Evolutionary conservation across 2,329 filamentous ascomycete species (phyloP).

Genomic region (Lojkania enalia): DNA sequence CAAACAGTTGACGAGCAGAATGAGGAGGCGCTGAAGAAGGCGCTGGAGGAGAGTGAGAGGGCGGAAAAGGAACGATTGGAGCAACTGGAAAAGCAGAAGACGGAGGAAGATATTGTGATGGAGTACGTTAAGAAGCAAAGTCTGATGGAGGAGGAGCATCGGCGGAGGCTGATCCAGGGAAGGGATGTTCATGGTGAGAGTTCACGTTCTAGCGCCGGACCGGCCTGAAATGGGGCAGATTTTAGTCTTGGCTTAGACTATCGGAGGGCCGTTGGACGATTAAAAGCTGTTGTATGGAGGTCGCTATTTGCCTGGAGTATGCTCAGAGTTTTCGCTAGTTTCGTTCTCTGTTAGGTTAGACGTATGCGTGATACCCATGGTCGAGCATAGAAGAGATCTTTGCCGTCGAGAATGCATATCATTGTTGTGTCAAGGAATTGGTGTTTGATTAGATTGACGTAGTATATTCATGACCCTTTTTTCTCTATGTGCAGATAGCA

Average conservation of each 20-base stretch:
- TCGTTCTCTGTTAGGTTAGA: background rate
- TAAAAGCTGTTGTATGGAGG: too few relatives aligned
- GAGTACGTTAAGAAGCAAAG: conserved; percentile 78
- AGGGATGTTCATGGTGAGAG: conserved; percentile 1
- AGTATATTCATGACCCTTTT: too few relatives aligned
- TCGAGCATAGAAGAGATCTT: too few relatives aligned
- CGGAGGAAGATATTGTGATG: conserved; percentile 72
- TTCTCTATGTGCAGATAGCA: too few relatives aligned
- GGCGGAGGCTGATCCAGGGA: conserved; percentile 9
- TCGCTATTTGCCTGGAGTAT: too few relatives aligned
- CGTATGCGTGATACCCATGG: conserved; percentile 1
- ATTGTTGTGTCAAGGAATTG: too few relatives aligned
- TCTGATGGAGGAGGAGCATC: conserved; percentile 58
- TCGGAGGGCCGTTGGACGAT: too few relatives aligned
- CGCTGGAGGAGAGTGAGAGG: conserved; percentile 17
- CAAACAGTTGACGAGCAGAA: conserved; percentile 13
- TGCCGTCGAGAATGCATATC: too few relatives aligned
- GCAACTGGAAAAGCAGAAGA: conserved; percentile 42
- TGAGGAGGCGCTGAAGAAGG: conserved; percentile 55
- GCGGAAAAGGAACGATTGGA: conserved; percentile 43
- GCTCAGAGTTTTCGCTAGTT: background rate
- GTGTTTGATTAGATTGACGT: too few relatives aligned
- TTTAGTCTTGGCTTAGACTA: too few relatives aligned
- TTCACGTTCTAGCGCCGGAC: background rate
- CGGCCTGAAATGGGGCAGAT: background rate